These are phyloP conservation scores for Patellaria atrata DNA, from an alignment of 495 filamentous ascomycete genomes.

Conservation along the genomic window DNA sequence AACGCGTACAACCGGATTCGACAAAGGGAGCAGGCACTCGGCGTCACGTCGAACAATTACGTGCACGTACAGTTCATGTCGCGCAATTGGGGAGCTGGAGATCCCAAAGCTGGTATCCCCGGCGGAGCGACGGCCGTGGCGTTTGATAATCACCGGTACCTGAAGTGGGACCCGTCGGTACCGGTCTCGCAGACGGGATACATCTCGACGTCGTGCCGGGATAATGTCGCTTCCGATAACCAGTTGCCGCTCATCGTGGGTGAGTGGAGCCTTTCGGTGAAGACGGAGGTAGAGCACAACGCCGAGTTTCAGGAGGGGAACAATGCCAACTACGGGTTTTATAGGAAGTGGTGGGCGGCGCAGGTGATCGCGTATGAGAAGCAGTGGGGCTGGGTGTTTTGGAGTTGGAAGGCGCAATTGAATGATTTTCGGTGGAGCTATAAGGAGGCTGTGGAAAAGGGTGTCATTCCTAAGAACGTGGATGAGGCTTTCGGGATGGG, in stretches of 20 bases:
- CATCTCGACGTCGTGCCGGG: conserved; percentile 35
- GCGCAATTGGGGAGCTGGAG: conserved; percentile 36
- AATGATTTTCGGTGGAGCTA: conserved; percentile 49
- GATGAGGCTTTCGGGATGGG: conserved; percentile 16
- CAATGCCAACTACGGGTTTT: conserved; percentile 35
- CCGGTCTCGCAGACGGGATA: conserved; percentile 32
- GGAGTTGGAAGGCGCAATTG: conserved; percentile 45
- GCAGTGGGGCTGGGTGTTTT: conserved; percentile 46
- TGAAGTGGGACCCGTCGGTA: conserved; percentile 37
- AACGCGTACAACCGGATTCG: conserved; percentile 36
- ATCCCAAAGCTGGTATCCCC: conserved; percentile 31
- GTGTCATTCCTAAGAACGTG: conserved; percentile 34
- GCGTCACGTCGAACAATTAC: conserved; percentile 26
- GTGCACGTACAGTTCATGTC: conserved; percentile 46
- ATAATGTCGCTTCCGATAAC: conserved; percentile 30
- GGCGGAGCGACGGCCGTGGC: conserved; percentile 29
- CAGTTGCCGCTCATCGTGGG: conserved; percentile 38
- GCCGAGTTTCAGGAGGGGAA: conserved; percentile 31
- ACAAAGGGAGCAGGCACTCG: conserved; percentile 27
- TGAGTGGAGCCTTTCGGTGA: conserved; percentile 41
- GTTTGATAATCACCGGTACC: conserved; percentile 41
- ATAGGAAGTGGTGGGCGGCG: conserved; percentile 44
- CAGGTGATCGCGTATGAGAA: conserved; percentile 44
- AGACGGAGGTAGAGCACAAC: conserved; percentile 31
- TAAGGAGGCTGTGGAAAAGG: conserved; percentile 34